Percentiles rank a stretch among this genome's conserved stretches.
phyloP scores from a whole-genome alignment of 805 yeast genomes.

The Lipomyces mesembrius region DNA sequence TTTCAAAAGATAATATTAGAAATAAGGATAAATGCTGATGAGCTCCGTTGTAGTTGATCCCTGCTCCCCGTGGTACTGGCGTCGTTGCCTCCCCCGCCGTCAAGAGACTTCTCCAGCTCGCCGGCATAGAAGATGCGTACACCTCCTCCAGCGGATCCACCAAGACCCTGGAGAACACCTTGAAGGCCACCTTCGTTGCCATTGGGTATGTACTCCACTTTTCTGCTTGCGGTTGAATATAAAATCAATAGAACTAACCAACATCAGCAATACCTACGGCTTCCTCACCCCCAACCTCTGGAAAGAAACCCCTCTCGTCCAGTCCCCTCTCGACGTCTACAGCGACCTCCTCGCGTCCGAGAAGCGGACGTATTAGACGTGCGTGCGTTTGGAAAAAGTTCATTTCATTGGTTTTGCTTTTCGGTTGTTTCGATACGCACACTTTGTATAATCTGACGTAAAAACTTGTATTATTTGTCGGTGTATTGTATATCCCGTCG shows the following conservation, averaged over 20 bases:
- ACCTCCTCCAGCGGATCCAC: conserved; percentile 98
- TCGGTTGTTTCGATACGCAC: conserved; percentile 1
- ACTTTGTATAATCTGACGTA: background rate
- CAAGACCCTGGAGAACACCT: conserved; percentile 99
- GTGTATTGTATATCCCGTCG: conserved; percentile 2
- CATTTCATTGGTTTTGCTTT: background rate
- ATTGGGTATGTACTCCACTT: conserved; percentile 48
- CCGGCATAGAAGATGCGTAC: conserved; percentile 99
- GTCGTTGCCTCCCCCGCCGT: conserved; percentile 99
- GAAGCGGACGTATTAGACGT: conserved; percentile 36
- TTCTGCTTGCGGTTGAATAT: background rate
- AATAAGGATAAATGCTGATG: background rate
- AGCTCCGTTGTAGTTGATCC: conserved; percentile 61
- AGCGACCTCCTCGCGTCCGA: conserved; percentile 42
- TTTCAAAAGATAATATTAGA: background rate
- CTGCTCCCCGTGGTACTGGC: conserved; percentile 99
- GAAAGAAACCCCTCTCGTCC: conserved; percentile 80
- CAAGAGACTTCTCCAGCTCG: conserved; percentile 97
- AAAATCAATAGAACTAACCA: background rate
- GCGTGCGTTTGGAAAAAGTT: background rate
- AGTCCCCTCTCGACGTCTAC: conserved; percentile 94
- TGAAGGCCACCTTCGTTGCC: conserved; percentile 99
- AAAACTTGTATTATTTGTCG: background rate
- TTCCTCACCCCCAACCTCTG: conserved; percentile 99
- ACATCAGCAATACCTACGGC: conserved; percentile 90